Evolutionary conservation across 257 asterid species (phyloP), one percentile per base, ranked within the genome.

Genomic region (Solanum rostratum): DNA sequence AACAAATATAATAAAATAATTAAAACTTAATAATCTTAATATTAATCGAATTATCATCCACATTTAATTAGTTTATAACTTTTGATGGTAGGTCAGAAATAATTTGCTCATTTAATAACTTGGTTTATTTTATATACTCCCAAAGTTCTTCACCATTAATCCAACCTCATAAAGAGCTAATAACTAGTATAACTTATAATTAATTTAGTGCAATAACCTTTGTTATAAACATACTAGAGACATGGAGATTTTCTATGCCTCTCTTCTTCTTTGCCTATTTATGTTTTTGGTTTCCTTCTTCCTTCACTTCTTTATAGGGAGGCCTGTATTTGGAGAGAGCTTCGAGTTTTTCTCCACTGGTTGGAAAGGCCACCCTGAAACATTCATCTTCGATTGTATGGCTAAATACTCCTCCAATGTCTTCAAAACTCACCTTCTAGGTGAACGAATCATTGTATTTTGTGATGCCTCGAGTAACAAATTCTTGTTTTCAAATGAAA

Each of bases 401-500:
- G 52, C 90, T 0, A 91, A 88, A 13, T 90, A 91, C 86, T 83
- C 88, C 1, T 86, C 93, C 16, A n/a, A 20, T 0, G 85, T 90
- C 22, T 92, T 92, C 45, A 85, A 73, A 27, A 88, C 94, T 3
- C 93, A 90, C 59, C 88, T 92, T 20, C 55, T 92, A 0, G 91
- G 93, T 0, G 91, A 90, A 53, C 84, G 81, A 3, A 88, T 88
- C 0, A 90, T 83, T 20, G 93, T 90, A 0, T 89, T 92, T 37
- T 90, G 92, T 46, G 92, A 94, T 1, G 87, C 92, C 0, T 45
- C 79, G 0, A 88, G 89, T 0, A 91, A 90, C 76, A 91, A 86
- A 65, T 92, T 92, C 86, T 83, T 92, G 79, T 92, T 91, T 74
- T 92, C 93, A 0, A 92, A 92, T n/a, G 95, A 92, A 73, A 91